Base-by-base conservation (phyloP, 768 basidiomycete species). In the Dictyophora rubrovolvata region DNA sequence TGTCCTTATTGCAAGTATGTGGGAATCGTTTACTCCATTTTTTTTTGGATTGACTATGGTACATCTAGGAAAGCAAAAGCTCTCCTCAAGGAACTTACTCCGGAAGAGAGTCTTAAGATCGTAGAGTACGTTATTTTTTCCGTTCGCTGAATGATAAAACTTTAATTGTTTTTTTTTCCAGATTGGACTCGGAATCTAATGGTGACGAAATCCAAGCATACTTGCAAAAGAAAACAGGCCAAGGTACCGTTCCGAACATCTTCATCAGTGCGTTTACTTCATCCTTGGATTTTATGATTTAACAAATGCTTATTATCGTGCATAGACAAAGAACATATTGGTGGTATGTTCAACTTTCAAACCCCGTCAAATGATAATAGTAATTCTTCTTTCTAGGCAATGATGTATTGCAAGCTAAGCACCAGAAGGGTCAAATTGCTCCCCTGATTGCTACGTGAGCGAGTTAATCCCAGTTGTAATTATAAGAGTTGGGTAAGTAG, bases 191-290 rank as follows among this genome's bases (percentile, higher is more conserved):
- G 53, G 72, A 71, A 33, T 73, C 80, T 0, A 83, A 91, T 37
- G 86, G 81, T 10, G 17, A 61, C 17, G 81, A 66, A 0, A 87
- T 91, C 58, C 89, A 92, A 66, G 65, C 70, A 20, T 90, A 89
- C 64, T 75, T 93, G 4, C 20, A 11, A 1, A 56, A 78, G 64
- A 85, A 82, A 77, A 87, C 86, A 0, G 77, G 76, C 0, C 89
- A 86, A 64, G 69, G 79, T 20, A 85, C 85, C 11, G 89, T 92
- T 5, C 89, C 89, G 33, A 87, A 83, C 66, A 77, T 88, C 60
- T 92, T 88, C 73, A 78, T 91, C 66, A 79, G 86, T 88, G 61
- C 55, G 76, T 68, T 35, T 0, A 36, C 37, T 14, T 22, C 48
- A 22, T 51, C 7, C 35, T 21, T 46, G 21, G 16, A 51, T 18